Evolutionary conservation across 805 yeast genomes (phyloP).

Genomic region (Wickerhamomyces sydowiorum): DNA sequence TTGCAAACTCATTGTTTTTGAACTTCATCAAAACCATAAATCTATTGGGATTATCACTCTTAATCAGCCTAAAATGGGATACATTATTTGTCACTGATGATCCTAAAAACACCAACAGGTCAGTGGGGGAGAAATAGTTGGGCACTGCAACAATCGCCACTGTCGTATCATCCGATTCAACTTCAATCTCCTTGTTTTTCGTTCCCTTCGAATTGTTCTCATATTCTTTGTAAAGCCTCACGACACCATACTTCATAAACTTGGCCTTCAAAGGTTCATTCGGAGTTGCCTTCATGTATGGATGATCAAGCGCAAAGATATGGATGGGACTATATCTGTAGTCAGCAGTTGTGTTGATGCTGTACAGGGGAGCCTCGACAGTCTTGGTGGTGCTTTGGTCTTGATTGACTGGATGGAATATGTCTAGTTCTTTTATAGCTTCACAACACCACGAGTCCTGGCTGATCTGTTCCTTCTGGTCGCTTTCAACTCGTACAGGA

Average conservation of each 20-base stretch:
- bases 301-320: conserved; percentile 22
- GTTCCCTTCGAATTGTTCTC: conserved; percentile 25
- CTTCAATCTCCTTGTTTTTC: conserved; percentile 17
- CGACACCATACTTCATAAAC: conserved; percentile 68
- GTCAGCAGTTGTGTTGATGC: conserved; percentile 9
- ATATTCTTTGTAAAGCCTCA: conserved; percentile 56
- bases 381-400: neutral
- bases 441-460: neutral
- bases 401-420: neutral
- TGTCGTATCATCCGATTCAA: conserved; percentile 55
- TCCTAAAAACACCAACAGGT: conserved; percentile 76
- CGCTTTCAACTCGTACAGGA: neutral
- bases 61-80: conserved; percentile 67
- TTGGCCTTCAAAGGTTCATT: conserved; percentile 35
- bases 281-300: neutral
- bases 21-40: conserved; percentile 79
- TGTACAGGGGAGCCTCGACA: neutral
- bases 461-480: neutral
- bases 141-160: conserved; percentile 84
- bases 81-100: conserved; percentile 47
- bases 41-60: conserved; percentile 60
- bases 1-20: conserved; percentile 46
- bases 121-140: conserved; percentile 80
- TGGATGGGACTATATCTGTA: conserved; percentile 30
- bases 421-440: neutral